phyloP scores from a whole-genome alignment of 2,329 filamentous ascomycete species.

The Fusarium nelsonii region DNA sequence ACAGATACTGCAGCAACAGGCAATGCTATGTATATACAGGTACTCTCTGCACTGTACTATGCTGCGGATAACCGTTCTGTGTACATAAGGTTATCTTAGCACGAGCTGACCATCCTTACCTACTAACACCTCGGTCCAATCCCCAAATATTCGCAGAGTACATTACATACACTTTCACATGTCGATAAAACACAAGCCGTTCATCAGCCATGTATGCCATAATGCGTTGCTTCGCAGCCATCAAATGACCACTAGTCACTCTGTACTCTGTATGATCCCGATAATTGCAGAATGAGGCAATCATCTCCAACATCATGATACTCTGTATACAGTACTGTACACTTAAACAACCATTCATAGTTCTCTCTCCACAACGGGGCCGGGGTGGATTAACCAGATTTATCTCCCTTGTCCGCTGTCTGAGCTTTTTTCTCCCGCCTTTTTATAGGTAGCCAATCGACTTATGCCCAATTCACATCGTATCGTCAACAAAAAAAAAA shows the following conservation, averaged over 20 bases:
- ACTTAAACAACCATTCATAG: not conserved
- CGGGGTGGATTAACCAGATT: conserved; percentile 36
- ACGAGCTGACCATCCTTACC: conserved; percentile 19
- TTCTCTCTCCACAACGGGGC: conserved; percentile 31
- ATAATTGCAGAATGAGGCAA: conserved; percentile 6
- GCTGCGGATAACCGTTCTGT: conserved; percentile 12
- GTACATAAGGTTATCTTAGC: conserved; percentile 43
- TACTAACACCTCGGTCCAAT: conserved; percentile 33
- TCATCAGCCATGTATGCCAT: conserved; percentile 24
- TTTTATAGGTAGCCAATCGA: conserved; percentile 28
- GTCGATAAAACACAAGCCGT: conserved; percentile 3
- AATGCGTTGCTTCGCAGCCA: conserved; percentile 8
- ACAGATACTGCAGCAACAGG: not conserved
- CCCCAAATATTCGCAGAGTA: not conserved
- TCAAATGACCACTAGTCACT: conserved; percentile 4
- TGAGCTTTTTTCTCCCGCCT: conserved; percentile 25
- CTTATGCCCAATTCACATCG: conserved; percentile 37
- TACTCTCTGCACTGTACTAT: conserved; percentile 8
- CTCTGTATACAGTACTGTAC: not conserved
- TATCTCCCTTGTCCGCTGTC: conserved; percentile 30
- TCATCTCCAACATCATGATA: not conserved
- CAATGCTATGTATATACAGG: conserved; percentile 3
- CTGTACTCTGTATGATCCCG: not conserved
- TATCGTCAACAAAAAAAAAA: conserved; percentile 41
- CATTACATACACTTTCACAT: conserved; percentile 30